Conservation (phyloP, 2,329 filamentous ascomycete genomes). For the Fusarium acutatum region DNA sequence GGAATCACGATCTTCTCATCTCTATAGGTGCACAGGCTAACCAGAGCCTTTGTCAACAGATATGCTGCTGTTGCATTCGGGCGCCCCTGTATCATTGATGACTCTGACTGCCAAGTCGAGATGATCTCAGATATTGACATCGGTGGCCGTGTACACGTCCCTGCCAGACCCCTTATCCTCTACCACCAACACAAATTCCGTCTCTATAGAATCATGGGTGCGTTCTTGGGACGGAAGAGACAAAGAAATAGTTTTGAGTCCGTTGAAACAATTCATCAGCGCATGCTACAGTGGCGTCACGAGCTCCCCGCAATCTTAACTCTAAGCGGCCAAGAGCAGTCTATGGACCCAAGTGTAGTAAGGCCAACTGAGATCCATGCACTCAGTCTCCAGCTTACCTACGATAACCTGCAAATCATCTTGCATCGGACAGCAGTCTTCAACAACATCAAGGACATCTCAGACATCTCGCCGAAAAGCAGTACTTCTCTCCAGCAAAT, state of each 20-base stretch:
- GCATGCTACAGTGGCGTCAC: not conserved
- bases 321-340: accelerated
- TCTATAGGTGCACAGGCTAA: not conserved
- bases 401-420: accelerated
- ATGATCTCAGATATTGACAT: not conserved
- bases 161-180: accelerated
- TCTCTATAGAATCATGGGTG: not conserved
- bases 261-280: accelerated
- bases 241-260: accelerated
- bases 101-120: not conserved
- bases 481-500: accelerated
- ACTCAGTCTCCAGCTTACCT: accelerated
- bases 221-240: accelerated
- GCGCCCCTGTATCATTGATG: not conserved
- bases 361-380: accelerated
- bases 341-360: accelerated
- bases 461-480: accelerated
- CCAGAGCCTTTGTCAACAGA: not conserved
- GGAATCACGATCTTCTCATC: not conserved
- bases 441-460: not conserved
- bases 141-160: accelerated
- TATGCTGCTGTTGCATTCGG: not conserved
- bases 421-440: not conserved
- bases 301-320: accelerated
- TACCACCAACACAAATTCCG: not conserved